Conservation (phyloP, 345 rosid genomes). For the Sisymbrium altissimum region DNA sequence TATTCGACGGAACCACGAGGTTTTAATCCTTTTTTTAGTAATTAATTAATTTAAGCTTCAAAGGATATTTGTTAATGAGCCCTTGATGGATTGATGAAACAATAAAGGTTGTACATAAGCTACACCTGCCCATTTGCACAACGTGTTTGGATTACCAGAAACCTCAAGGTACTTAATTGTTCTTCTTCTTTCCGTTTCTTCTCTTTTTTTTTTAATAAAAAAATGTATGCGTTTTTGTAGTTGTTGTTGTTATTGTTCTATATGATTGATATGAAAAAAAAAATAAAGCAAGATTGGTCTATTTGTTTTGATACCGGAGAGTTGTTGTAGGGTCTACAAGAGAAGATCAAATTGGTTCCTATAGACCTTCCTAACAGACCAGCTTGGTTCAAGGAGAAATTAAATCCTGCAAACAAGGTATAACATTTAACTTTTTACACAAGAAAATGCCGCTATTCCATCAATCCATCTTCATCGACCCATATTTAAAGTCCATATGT, state of each 20-base stretch:
- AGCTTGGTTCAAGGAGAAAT: slow-evolving; percentile 80
- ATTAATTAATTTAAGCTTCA: not conserved
- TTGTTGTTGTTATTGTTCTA: not conserved
- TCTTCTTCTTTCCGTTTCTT: no score
- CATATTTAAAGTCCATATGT: no score
- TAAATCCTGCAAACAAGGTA: slow-evolving; percentile 79
- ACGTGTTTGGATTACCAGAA: slow-evolving; percentile 79
- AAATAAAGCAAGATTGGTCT: not conserved
- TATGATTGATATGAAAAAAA: not conserved
- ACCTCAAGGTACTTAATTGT: slow-evolving; percentile 79
- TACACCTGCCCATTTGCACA: slow-evolving; percentile 78
- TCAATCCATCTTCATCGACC: no score
- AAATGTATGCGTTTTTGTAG: not conserved
- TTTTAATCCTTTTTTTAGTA: not conserved
- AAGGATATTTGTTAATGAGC: not conserved
- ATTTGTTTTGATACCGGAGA: not conserved
- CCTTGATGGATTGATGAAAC: not conserved
- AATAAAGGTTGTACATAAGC: slow-evolving; percentile 61
- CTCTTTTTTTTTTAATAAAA: no score
- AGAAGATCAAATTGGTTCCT: slow-evolving; percentile 69
- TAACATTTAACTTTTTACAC: not conserved
- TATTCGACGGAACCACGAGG: slow-evolving; percentile 80
- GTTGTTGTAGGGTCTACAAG: slow-evolving; percentile 72
- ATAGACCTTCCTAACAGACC: slow-evolving; percentile 68
- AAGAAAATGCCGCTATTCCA: not conserved